phyloP scores from a whole-genome alignment of 2,329 filamentous ascomycete species.

The Sarocladiaceae sp. region DNA sequence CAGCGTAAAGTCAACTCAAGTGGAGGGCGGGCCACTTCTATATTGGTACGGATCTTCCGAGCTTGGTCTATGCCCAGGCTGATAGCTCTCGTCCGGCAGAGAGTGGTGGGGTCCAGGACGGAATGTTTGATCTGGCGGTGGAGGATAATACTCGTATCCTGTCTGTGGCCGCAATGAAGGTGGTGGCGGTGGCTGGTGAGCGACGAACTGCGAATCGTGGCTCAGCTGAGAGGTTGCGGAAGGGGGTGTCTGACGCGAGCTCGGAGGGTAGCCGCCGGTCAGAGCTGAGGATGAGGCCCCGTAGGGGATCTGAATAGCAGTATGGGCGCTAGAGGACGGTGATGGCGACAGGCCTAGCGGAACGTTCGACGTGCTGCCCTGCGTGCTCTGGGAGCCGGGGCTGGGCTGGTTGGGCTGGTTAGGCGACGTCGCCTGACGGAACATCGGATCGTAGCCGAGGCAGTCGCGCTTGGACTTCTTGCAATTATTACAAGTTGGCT shows the following conservation, averaged over 20 bases:
- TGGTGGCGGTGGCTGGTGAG: not conserved
- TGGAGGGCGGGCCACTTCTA: constrained; percentile 45
- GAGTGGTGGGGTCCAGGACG: not conserved
- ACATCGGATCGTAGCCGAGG: constrained; percentile 81
- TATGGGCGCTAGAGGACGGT: not conserved
- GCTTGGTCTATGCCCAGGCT: constrained; percentile 22
- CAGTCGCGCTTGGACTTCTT: constrained; percentile 86
- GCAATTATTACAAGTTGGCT: constrained; percentile 88
- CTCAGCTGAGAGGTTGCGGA: constrained; percentile 4
- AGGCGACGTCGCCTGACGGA: constrained; percentile 49
- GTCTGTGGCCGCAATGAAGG: not conserved
- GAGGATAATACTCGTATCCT: constrained; percentile 3
- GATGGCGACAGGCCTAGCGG: constrained; percentile 1
- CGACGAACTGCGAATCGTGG: not conserved
- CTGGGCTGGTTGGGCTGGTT: constrained; percentile 70
- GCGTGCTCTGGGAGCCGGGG: constrained; percentile 39
- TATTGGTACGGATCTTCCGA: constrained; percentile 33
- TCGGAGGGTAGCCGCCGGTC: constrained; percentile 4
- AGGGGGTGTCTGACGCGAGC: constrained; percentile 4
- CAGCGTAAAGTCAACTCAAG: constrained; percentile 18
- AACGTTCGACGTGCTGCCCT: constrained; percentile 1
- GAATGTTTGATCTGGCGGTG: constrained; percentile 5
- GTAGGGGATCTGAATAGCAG: constrained; percentile 3
- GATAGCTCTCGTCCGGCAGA: constrained; percentile 1
- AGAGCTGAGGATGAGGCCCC: not conserved